phyloP scores from a whole-genome alignment of 129 eudicot genomes.

The Dittrichia graveolens region DNA sequence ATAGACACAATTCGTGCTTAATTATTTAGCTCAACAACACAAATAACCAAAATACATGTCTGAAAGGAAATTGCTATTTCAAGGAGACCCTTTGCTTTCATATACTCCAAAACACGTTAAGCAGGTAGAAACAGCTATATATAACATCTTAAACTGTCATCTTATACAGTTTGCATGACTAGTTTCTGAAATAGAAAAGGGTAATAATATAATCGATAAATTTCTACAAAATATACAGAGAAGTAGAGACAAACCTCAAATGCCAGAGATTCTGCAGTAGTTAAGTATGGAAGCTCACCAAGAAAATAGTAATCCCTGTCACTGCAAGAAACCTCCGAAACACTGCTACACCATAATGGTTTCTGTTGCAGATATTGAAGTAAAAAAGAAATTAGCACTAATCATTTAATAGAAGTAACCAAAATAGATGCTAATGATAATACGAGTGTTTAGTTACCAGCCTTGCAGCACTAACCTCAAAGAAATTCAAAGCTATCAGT shows the following conservation, averaged over 20 bases:
- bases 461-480: constrained; percentile 62
- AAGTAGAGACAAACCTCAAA: constrained; percentile 61
- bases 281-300: constrained; percentile 88
- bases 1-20: neutral
- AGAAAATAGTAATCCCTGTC: constrained; percentile 80
- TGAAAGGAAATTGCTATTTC: too few species aligned
- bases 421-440: neutral
- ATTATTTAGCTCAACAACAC: neutral
- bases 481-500: constrained; percentile 66
- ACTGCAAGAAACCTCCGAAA: constrained; percentile 52
- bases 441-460: neutral
- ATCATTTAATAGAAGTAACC: constrained; percentile 1
- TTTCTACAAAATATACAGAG: neutral
- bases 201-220: neutral
- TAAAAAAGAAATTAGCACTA: neutral
- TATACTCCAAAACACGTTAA: too few species aligned
- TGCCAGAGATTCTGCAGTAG: constrained; percentile 65
- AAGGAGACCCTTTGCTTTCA: too few species aligned
- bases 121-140: too few species aligned
- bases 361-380: constrained; percentile 46
- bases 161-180: neutral
- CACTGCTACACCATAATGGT: constrained; percentile 85
- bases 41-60: neutral
- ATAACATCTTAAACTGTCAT: too few species aligned
- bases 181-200: constrained; percentile 14